Percentiles rank a stretch among this genome's conserved stretches.
These are phyloP conservation scores for Aschersonia sp. DNA, from an alignment of 2,329 filamentous ascomycete genomes.

Conservation along the genomic window DNA sequence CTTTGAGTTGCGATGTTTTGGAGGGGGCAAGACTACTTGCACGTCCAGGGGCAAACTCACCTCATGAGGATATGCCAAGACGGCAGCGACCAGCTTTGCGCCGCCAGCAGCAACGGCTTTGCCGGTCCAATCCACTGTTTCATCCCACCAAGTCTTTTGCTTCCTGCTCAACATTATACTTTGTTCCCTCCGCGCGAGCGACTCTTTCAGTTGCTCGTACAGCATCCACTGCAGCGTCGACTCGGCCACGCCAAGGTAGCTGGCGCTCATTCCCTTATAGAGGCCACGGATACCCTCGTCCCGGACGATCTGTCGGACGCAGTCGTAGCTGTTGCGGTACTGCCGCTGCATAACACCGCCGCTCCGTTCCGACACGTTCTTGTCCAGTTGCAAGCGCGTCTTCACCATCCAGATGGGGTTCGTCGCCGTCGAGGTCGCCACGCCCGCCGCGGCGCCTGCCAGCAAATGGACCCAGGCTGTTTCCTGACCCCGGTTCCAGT, in stretches of 20 bases:
- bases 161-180: slow-evolving; percentile 42
- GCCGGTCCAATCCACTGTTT: slow-evolving; percentile 62
- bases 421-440: slow-evolving; percentile 79
- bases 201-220: slow-evolving; percentile 82
- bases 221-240: slow-evolving; percentile 87
- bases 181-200: slow-evolving; percentile 51
- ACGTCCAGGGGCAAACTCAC: slow-evolving; percentile 25
- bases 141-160: slow-evolving; percentile 56
- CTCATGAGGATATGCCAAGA: slow-evolving; percentile 87
- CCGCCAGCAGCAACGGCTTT: slow-evolving; percentile 66
- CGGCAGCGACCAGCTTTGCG: slow-evolving; percentile 73
- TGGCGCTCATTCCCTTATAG: slow-evolving; percentile 83
- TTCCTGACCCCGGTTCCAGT: slow-evolving; percentile 57
- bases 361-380: slow-evolving; percentile 54
- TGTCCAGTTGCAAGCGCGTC: slow-evolving; percentile 83
- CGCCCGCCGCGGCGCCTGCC: slow-evolving; percentile 63
- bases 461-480: slow-evolving; percentile 64
- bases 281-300: slow-evolving; percentile 70
- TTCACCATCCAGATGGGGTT: slow-evolving; percentile 97
- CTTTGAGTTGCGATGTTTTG: too few species aligned
- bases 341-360: slow-evolving; percentile 42
- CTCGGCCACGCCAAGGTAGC: slow-evolving; percentile 82
- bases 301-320: slow-evolving; percentile 65
- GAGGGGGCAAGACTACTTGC: too few species aligned
- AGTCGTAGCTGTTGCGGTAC: slow-evolving; percentile 83